A percentile compares a stretch with the other conserved stretches of the same genome.
Conservation (phyloP, 495 filamentous ascomycete species). For the Daldinia concentrica region DNA sequence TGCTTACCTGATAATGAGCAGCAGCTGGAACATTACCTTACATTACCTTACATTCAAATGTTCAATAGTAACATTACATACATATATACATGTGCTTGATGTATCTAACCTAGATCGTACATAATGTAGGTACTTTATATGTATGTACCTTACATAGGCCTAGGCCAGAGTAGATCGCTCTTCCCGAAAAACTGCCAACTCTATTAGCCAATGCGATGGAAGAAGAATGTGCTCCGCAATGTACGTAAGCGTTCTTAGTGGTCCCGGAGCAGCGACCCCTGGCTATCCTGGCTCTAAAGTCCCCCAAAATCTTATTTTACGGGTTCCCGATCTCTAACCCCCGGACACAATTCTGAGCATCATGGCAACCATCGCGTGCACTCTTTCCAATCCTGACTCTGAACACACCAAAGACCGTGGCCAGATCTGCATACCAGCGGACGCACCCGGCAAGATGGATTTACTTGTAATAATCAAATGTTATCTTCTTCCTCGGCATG, state of each 20-base stretch:
- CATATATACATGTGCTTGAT: no score
- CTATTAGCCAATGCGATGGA: slow-evolving; percentile 29
- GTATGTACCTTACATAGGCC: slow-evolving; percentile 4
- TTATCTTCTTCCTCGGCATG: slow-evolving; percentile 15
- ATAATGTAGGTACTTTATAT: not conserved
- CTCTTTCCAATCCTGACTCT: slow-evolving; percentile 31
- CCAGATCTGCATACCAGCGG: slow-evolving; percentile 6
- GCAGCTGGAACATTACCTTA: no score
- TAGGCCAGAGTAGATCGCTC: slow-evolving; percentile 18
- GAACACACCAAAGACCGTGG: slow-evolving; percentile 25
- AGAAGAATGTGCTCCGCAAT: slow-evolving; percentile 35
- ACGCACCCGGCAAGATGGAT: slow-evolving; percentile 20
- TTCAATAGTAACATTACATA: not conserved
- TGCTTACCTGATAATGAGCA: no score
- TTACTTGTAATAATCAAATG: not conserved
- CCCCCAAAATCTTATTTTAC: slow-evolving; percentile 47
- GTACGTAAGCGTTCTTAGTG: slow-evolving; percentile 37
- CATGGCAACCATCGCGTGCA: slow-evolving; percentile 35
- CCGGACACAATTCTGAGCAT: slow-evolving; percentile 37
- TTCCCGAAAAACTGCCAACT: slow-evolving; percentile 28
- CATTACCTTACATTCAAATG: no score
- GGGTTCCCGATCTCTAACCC: slow-evolving; percentile 47
- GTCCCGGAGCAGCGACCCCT: slow-evolving; percentile 22
- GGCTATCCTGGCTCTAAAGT: slow-evolving; percentile 13
- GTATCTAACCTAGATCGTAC: slow-evolving; percentile 2